Percentiles rank a stretch among this genome's conserved stretches.
phyloP scores from a whole-genome alignment of 2,329 filamentous ascomycete genomes.

The Colletotrichum sp. region DNA sequence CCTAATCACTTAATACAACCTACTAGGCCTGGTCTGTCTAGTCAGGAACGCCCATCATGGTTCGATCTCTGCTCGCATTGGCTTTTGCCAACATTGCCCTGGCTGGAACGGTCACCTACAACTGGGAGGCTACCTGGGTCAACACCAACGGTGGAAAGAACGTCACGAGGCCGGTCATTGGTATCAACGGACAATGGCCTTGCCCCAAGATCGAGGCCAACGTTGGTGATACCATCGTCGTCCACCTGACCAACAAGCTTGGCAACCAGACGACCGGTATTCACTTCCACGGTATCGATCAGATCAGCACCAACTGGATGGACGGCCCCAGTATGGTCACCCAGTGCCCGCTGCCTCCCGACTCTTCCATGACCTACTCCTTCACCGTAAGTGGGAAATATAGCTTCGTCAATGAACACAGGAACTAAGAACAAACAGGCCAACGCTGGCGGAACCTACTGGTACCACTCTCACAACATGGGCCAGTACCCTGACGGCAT shows the following conservation, averaged over 20 bases:
- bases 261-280: slow-evolving; percentile 58
- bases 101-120: slow-evolving; percentile 37
- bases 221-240: slow-evolving; percentile 54
- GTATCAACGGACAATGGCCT: slow-evolving; percentile 68
- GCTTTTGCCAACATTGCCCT: slow-evolving; percentile 25
- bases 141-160: slow-evolving; percentile 39
- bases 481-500: slow-evolving; percentile 73
- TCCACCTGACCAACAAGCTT: slow-evolving; percentile 55
- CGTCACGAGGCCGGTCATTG: slow-evolving; percentile 42
- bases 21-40: background rate
- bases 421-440: background rate
- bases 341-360: slow-evolving; percentile 60
- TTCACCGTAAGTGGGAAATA: slow-evolving; percentile 44
- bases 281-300: slow-evolving; percentile 65
- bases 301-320: slow-evolving; percentile 58
- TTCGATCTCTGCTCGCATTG: slow-evolving; percentile 13
- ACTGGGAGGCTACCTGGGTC: slow-evolving; percentile 48
- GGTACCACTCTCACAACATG: slow-evolving; percentile 67
- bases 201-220: slow-evolving; percentile 59
- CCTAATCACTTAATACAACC: background rate
- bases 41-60: background rate
- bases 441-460: slow-evolving; percentile 49
- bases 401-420: background rate
- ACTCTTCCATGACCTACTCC: slow-evolving; percentile 56
- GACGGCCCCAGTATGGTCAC: slow-evolving; percentile 62